Conservation (phyloP, 257 asterid genomes). For the Solanum piurae region DNA sequence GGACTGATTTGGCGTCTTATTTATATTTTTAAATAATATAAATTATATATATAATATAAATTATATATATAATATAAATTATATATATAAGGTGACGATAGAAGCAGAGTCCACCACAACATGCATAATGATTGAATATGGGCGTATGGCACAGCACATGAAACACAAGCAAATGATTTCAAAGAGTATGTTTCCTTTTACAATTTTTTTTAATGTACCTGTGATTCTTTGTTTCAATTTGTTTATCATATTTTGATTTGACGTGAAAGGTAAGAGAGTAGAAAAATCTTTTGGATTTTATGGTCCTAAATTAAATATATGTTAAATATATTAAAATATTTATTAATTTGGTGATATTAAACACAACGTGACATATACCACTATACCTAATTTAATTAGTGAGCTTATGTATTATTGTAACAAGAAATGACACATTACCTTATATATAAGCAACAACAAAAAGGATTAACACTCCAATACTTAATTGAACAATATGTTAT, state of each 20-base stretch:
- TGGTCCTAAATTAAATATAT: neutral
- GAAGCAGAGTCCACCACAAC: neutral
- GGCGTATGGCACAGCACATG: neutral
- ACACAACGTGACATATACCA: neutral
- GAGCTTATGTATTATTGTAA: neutral
- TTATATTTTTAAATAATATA: neutral
- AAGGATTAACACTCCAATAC: neutral
- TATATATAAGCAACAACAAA: no score
- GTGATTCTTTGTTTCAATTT: neutral
- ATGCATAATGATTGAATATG: neutral
- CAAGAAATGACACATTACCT: neutral
- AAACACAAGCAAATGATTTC: neutral
- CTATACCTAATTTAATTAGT: neutral
- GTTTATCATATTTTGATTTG: neutral
- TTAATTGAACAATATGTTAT: neutral
- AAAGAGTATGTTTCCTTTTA: neutral
- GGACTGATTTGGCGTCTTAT: neutral
- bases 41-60: no score
- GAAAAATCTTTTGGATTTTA: no score
- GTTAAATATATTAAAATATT: neutral
- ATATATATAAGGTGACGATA: neutral
- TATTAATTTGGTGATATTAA: rapidly evolving
- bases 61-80: neutral
- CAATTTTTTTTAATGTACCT: no score
- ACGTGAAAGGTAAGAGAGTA: neutral